phyloP scores from a whole-genome alignment of 2,329 filamentous ascomycete genomes.

The Penicillium sp. region DNA sequence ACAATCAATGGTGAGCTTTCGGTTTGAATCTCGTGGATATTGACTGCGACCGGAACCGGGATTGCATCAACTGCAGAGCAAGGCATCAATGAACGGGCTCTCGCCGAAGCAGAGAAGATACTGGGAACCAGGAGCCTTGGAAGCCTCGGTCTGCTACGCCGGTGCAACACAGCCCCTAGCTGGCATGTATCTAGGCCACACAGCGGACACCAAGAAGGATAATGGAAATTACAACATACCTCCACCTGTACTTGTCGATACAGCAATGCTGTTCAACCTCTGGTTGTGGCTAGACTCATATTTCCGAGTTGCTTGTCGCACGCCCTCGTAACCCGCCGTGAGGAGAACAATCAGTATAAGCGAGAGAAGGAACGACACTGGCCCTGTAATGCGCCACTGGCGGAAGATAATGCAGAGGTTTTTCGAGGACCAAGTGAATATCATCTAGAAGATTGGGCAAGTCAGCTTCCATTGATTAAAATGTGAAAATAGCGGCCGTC shows the following conservation, averaged over 20 bases:
- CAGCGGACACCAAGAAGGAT: not conserved
- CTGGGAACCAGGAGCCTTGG: conserved; percentile 3
- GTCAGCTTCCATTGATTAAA: not conserved
- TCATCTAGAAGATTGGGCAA: conserved; percentile 59
- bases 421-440: conserved; percentile 91
- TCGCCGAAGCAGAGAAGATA: conserved; percentile 15
- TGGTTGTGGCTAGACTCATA: conserved; percentile 60
- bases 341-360: conserved; percentile 75
- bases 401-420: conserved; percentile 96
- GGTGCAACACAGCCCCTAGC: conserved; percentile 6
- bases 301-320: conserved; percentile 67
- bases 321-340: conserved; percentile 85
- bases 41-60: conserved; percentile 25
- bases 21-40: conserved; percentile 30
- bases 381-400: conserved; percentile 77
- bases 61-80: conserved; percentile 32
- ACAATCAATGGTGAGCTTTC: conserved; percentile 64
- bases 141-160: conserved; percentile 4
- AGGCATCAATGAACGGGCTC: conserved; percentile 25
- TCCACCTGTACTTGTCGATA: conserved; percentile 17
- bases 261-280: conserved; percentile 45
- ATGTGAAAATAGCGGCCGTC: too few relatives aligned
- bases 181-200: not conserved
- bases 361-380: conserved; percentile 69
- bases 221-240: conserved; percentile 23